Evolutionary conservation across 176 grass and related monocot genomes (phyloP), one percentile per base, ranked within the genome.

Genomic region (Themeda triandra): DNA sequence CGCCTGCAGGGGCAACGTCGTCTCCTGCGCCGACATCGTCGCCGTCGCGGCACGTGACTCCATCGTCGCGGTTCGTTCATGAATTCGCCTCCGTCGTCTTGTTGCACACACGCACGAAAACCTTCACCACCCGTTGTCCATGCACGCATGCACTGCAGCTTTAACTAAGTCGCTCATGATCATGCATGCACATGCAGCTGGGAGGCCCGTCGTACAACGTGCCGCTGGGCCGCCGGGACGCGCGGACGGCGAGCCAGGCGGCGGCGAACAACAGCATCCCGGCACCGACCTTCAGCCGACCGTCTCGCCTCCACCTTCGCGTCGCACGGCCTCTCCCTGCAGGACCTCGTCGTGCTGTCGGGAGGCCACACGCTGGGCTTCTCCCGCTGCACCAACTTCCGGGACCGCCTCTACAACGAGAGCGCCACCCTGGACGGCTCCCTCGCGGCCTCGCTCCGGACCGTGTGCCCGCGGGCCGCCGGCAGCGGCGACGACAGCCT

Each of bases 281-380:
- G 13, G 66, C 85, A 13, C 87, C 92, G 23, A 84, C 87, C 12
- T 76, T 86, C 31, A 33, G 69, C 87, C 84, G 73, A 51, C 23
- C 51, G 54, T 71, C 88, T 98, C 27, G 31, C 84, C 85, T 82
- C 85, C 82, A 95, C 13, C 82, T 98, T 98, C 84, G 69, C 73
- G 4, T 62, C 90, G 67, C 92, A 93, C 0, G 92, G 91, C 11
- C 91, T 93, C 73, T 31, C 89, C 5, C 8, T 78, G 0, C 69
- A 91, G 66, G 96, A 98, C 85, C 91, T 95, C 14, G 91, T 98
- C 72, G 71, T 78, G 41, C 96, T 95, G 40, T 91, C 89, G 6
- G 93, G 91, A 8, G 91, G 63, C 4, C 96, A 95, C 83, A 93
- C 93, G 10, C 85, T 98, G 63, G 93, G 96, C 71, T 92, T 95